A percentile compares a stretch with the other conserved stretches of the same genome.
phyloP scores from a whole-genome alignment of 2,329 filamentous ascomycete genomes.

The Epichloe coenophiala region DNA sequence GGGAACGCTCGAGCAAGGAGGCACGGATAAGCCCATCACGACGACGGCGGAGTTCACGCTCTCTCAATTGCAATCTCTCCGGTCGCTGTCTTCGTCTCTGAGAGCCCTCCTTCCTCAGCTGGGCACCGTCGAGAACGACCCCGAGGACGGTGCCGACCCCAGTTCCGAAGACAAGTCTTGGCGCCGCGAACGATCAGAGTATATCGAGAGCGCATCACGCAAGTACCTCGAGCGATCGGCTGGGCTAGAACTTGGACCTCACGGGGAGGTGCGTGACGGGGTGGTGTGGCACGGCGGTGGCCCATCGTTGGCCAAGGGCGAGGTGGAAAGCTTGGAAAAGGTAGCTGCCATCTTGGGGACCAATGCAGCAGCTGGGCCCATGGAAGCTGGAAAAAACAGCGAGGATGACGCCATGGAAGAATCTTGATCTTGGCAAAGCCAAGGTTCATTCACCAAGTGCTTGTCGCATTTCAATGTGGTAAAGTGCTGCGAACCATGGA shows the following conservation, averaged over 20 bases:
- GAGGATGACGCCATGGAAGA: constrained; percentile 15
- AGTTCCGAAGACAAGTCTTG: constrained; percentile 33
- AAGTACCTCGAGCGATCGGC: constrained; percentile 60
- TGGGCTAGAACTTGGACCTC: constrained; percentile 49
- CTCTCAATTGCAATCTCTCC: constrained; percentile 69
- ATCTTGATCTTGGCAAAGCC: constrained; percentile 8
- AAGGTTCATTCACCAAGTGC: too few species aligned
- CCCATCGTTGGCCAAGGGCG: constrained; percentile 31
- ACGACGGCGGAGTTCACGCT: constrained; percentile 68
- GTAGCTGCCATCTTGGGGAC: constrained; percentile 32
- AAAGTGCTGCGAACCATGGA: too few species aligned
- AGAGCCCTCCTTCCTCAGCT: constrained; percentile 54
- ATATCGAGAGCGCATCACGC: constrained; percentile 69
- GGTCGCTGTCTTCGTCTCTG: constrained; percentile 47
- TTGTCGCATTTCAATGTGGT: too few species aligned
- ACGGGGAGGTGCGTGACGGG: constrained; percentile 50
- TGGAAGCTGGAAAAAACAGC: not conserved
- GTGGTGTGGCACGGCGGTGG: constrained; percentile 50
- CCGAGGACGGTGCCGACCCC: constrained; percentile 11
- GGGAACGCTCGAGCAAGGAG: constrained; percentile 35
- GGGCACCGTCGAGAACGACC: not conserved
- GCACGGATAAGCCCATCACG: constrained; percentile 42
- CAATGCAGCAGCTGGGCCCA: constrained; percentile 1
- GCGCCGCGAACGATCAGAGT: constrained; percentile 60
- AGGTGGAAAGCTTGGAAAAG: constrained; percentile 44